Evolutionary conservation across 371 early-diverging fungal genomes (phyloP), one percentile per base, ranked within the genome.

Genomic region (Apophysomyces trapeziformis): DNA sequence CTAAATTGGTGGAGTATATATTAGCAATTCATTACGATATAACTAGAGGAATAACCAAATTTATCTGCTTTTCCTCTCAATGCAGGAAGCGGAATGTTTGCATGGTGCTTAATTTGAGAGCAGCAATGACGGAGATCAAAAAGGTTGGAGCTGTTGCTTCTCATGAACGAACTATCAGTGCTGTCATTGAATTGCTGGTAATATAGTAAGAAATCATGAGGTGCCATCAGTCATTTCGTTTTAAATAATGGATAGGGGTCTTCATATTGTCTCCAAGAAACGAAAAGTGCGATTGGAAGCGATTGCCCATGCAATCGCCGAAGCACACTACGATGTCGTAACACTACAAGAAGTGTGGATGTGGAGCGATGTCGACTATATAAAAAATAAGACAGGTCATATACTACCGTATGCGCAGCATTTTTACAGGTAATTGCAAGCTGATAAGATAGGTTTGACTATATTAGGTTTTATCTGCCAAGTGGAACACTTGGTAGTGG

Each of bases 301-400:
- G 3, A 89, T 89, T 70, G 89, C 83, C 36, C 73, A 80, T 16
- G 64, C 72, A 26, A 63, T 89, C n/a, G 65, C 75, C 21, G 50
- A 63, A 13, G 41, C 74, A 9, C 57, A 71, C 3, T 80, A 84
- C 61, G 87, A 88, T 43, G 80, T 89, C 66, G 85, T 89, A 1
- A 85, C 88, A 0, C 72, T 89, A 14, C 89, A 89, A 64, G 89
- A 89, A 61, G 76, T 87, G 0, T 89, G 89, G 89, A 69, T 85
- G 60, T 68, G 65, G 44, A 68, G 77, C n/a, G 88, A 89, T 67
- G 83, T 76, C 59, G 76, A 84, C 0, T 68, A 74, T 21, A 67
- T 89, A 16, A 76, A 75, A 14, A 50, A 72, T 5, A 62, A 68
- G 46, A 65, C 70, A n/a, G 62, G 54, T 12, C 37, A 71, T 0